Conservation (phyloP, 75 land plant species). For the Pinus tabuliformis region DNA sequence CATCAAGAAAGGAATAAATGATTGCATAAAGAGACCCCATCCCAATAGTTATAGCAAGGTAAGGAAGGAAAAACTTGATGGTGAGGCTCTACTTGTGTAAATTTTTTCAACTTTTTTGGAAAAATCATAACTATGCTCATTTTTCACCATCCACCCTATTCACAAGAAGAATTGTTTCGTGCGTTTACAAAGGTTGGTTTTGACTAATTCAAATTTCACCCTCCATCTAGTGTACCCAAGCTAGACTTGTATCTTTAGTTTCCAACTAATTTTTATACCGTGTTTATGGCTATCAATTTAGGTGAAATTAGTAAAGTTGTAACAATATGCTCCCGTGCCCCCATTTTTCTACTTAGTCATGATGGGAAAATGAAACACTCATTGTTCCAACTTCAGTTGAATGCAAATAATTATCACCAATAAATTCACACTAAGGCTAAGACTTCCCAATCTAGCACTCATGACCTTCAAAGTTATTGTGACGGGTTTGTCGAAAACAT, state of each 20-base stretch:
- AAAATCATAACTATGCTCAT: conserved; percentile 65
- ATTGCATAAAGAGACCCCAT: too few relatives aligned
- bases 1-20: too few relatives aligned
- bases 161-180: conserved; percentile 26
- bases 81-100: too few relatives aligned
- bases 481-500: too few relatives aligned
- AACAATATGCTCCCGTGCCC: background rate
- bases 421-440: too few relatives aligned
- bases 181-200: conserved; percentile 49
- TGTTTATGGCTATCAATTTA: background rate
- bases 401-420: background rate
- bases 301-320: background rate
- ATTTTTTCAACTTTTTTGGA: conserved; percentile 89
- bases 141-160: background rate
- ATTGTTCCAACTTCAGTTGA: background rate
- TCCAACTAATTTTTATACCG: too few relatives aligned
- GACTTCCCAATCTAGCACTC: too few relatives aligned
- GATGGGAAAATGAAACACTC: background rate
- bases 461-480: too few relatives aligned
- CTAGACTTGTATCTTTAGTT: background rate
- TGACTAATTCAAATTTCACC: too few relatives aligned
- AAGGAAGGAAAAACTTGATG: too few relatives aligned
- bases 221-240: too few relatives aligned
- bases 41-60: too few relatives aligned
- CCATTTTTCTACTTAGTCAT: background rate